phyloP scores from a whole-genome alignment of 78 protist genomes.

The Speleostelium caveatum region DNA sequence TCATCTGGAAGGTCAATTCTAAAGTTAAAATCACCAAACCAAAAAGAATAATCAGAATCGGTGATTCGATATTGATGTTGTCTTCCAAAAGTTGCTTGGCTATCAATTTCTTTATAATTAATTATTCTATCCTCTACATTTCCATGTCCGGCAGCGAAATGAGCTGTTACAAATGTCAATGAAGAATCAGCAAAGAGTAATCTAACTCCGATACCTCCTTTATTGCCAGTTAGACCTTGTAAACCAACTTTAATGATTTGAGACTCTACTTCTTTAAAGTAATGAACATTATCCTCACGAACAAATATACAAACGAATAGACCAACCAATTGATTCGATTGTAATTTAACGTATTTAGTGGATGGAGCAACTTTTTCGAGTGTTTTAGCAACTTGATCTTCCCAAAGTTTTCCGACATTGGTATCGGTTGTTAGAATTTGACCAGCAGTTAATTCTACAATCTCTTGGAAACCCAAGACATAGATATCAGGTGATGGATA shows the following conservation, averaged over 20 bases:
- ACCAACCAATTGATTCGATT: conserved; percentile 89
- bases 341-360: conserved; percentile 33
- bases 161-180: conserved; percentile 89
- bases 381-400: conserved; percentile 45
- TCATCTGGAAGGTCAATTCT: conserved; percentile 82
- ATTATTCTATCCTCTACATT: conserved; percentile 86
- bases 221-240: conserved; percentile 91
- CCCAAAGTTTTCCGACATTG: conserved; percentile 75
- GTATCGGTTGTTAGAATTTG: conserved; percentile 68
- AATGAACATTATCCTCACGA: conserved; percentile 18
- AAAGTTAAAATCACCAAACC: conserved; percentile 96
- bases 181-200: conserved; percentile 72
- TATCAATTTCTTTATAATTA: conserved; percentile 84
- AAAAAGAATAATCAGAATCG: conserved; percentile 78
- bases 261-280: conserved; percentile 75
- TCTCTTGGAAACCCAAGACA: conserved; percentile 86
- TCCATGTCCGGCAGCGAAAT: conserved; percentile 96
- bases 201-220: conserved; percentile 93
- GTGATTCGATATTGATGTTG: conserved; percentile 21
- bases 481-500: conserved; percentile 80
- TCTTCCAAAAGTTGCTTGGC: conserved; percentile 35
- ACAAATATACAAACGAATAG: conserved; percentile 81
- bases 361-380: conserved; percentile 18
- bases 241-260: conserved; percentile 42
- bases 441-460: conserved; percentile 77